These are phyloP conservation scores for Thalassiosira mediterranea DNA, from an alignment of 352 stramenopile species.

Conservation along the genomic window DNA sequence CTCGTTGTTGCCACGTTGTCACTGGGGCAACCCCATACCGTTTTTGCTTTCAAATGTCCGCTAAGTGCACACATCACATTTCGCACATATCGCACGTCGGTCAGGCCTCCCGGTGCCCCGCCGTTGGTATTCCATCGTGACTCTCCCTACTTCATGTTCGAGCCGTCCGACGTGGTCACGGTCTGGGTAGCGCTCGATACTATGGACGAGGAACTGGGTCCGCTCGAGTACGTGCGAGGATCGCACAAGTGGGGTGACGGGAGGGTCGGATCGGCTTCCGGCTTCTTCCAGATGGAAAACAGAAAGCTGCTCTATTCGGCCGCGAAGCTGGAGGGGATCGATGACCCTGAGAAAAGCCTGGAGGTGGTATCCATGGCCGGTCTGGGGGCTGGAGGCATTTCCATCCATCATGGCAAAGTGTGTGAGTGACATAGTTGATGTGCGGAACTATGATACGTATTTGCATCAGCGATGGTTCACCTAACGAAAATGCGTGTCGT, in stretches of 20 bases:
- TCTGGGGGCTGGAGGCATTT: constrained; percentile 62
- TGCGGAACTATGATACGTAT: too few species aligned
- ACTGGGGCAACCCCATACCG: too few species aligned
- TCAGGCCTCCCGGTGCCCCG: constrained; percentile 64
- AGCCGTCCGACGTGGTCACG: constrained; percentile 77
- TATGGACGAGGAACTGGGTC: constrained; percentile 79
- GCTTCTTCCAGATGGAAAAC: constrained; percentile 68
- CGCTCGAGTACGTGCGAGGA: constrained; percentile 77
- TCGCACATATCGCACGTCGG: neutral
- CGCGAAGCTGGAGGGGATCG: constrained; percentile 54
- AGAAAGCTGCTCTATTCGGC: constrained; percentile 60
- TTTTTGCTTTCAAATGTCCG: too few species aligned
- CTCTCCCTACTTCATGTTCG: constrained; percentile 87
- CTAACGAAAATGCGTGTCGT: too few species aligned
- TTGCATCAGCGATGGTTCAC: too few species aligned
- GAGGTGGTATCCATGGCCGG: constrained; percentile 66
- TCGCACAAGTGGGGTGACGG: constrained; percentile 73
- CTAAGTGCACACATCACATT: too few species aligned
- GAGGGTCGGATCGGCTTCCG: constrained; percentile 52
- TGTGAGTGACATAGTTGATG: too few species aligned
- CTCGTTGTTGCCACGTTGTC: neutral
- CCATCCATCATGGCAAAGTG: constrained; percentile 76
- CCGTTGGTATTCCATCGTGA: constrained; percentile 85
- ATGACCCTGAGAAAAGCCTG: constrained; percentile 30
- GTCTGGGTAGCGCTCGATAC: constrained; percentile 87